Evolutionary conservation across 352 stramenopile species (phyloP), one percentile per base, ranked within the genome.

Genomic region (Achlya hypogyna): DNA sequence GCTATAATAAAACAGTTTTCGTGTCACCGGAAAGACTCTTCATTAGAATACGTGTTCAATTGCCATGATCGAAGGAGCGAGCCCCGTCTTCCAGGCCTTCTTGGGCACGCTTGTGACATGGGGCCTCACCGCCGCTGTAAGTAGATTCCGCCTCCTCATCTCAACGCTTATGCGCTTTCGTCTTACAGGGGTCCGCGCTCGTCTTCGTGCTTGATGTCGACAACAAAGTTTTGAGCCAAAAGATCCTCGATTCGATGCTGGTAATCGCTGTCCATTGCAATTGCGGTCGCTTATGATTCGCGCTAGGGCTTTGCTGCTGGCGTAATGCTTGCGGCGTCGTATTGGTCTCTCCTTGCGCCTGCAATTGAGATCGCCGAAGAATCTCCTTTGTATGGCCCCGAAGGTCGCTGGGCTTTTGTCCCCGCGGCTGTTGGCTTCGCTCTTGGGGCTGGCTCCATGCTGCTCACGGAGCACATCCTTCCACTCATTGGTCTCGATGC

Each of bases 281-380:
- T 51, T 22, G 20, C 43, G 16, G 20, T 31, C 16, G 18, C 0
- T 0, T 31, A 8, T 54, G 29, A 60, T 59, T 6, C 20, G 34
- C 60, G 20, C 6, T 35, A 86, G 74, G 87, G 88, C n/a, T 96
- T 96, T 72, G 88, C 89, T 2, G 87, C 79, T 6, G 89, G 89
- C 23, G 87, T 96, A 22, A 96, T 96, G 89, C 75, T 96, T 10
- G 88, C 89, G 8, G 89, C 89, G 27, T 93, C 84, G 9, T 96
- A 96, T 69, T 96, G 87, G 87, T 95, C 85, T 52, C 72, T 96
- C 43, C 69, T 96, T 34, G 87, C 85, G 12, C 87, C 87, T 2
- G 76, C 87, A 23, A 91, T 96, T 45, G 89, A 96, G 65, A 95
- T 95, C 51, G 84, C 88, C 0, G 75, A 86, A 51, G 79, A 94